Percentiles rank a stretch among this genome's conserved stretches.
Conservation (phyloP, 179 eudicot species). For the Silene noctiflora region DNA sequence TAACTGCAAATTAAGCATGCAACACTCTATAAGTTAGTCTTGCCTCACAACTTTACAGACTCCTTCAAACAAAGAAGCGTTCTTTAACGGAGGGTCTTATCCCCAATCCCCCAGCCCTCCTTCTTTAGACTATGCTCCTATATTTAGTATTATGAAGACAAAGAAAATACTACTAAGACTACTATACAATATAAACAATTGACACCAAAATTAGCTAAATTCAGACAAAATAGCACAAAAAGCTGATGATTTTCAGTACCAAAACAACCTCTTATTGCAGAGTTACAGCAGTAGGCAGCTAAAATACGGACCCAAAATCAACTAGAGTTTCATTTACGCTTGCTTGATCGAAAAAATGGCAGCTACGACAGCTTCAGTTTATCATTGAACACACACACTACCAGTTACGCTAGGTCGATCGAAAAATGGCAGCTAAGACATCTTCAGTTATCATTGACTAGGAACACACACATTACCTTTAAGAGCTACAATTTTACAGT, state of each 20-base stretch:
- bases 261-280: not conserved
- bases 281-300: not conserved
- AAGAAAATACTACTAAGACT: not conserved
- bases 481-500: not conserved
- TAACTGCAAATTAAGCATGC: conserved; percentile 47
- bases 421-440: not conserved
- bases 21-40: not conserved
- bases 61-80: not conserved
- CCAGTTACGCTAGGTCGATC: not conserved
- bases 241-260: not conserved
- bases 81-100: not conserved
- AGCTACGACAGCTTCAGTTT: too few relatives aligned
- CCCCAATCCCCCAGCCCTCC: not conserved
- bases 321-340: not conserved
- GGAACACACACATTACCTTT: not conserved
- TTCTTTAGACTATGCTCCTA: not conserved
- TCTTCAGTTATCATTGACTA: not conserved
- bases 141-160: not conserved
- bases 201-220: conserved; percentile 5
- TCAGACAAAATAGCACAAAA: not conserved
- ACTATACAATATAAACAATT: not conserved
- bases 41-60: not conserved
- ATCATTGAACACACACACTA: too few relatives aligned
- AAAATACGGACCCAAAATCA: not conserved
- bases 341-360: too few relatives aligned